phyloP scores from a whole-genome alignment of 768 basidiomycete genomes.

The Lactarius tabidus region DNA sequence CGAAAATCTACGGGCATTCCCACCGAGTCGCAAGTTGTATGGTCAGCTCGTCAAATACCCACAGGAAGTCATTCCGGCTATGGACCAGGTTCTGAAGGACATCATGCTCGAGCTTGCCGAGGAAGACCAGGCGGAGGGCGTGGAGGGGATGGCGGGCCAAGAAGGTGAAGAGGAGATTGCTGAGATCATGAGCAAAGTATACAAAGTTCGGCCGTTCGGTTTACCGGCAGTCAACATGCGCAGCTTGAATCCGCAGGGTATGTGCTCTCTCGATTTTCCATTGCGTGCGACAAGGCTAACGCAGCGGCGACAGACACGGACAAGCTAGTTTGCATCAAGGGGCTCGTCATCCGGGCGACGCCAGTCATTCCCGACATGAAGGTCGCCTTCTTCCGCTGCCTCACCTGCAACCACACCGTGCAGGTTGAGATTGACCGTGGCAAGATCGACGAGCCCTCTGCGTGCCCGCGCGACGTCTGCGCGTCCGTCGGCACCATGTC shows the following conservation, averaged over 20 bases:
- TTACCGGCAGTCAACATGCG: constrained; percentile 87
- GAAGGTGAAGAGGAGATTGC: constrained; percentile 82
- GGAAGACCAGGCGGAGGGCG: constrained; percentile 64
- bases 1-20: constrained; percentile 80
- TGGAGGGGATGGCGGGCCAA: constrained; percentile 71
- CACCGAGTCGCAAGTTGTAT: constrained; percentile 77
- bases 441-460: constrained; percentile 88
- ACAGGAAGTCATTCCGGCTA: constrained; percentile 93
- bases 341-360: constrained; percentile 94
- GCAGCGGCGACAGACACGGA: constrained; percentile 71
- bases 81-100: constrained; percentile 96
- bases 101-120: constrained; percentile 86
- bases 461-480: constrained; percentile 93
- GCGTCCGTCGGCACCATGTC: constrained; percentile 85
- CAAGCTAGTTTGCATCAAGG: constrained; percentile 94
- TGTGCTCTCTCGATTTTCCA: constrained; percentile 22
- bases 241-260: constrained; percentile 89
- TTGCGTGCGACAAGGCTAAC: background rate
- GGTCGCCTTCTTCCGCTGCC: constrained; percentile 95
- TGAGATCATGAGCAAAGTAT: constrained; percentile 82
- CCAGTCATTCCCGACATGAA: constrained; percentile 99
- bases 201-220: constrained; percentile 92
- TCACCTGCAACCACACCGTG: constrained; percentile 93
- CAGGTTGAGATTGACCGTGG: constrained; percentile 98
- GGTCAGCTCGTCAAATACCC: constrained; percentile 88